Evolutionary conservation across 345 rosid genomes (phyloP), one percentile per base, ranked within the genome.

Genomic region (Nephelium lappaceum): DNA sequence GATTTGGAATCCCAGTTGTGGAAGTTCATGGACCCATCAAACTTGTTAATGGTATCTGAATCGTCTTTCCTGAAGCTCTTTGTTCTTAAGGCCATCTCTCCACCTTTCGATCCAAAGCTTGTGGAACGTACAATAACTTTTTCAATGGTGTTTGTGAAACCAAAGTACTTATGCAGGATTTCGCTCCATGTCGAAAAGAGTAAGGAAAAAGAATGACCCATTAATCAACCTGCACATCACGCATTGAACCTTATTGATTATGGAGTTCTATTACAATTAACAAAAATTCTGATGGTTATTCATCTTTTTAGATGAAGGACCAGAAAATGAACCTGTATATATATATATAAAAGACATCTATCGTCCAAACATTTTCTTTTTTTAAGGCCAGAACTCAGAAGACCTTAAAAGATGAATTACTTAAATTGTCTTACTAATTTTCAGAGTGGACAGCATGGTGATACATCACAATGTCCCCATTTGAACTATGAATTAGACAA

Each of bases 181-280:
- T 84, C 85, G 49, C 63, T 81, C 88, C 91, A 84, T 25, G 83
- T 82, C 16, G 91, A 79, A 27, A 86, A 72, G 69, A 86, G 84
- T 3, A 85, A 38, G 27, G 91, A 86, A 55, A 87, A 77, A 69
- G 88, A 89, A 55, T 85, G 80, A 1, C 93, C 93, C 95, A 91
- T 89, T 38, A 73, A 42, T 43, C 24, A 67, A 67, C 80, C 79
- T 78, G 74, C 60, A 14, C 21, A 68, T 16, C 19, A 72, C 38
- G 73, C 27, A 65, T 14, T 66, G 55, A 61, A 42, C 27, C 9
- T 58, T 12, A 14, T 24, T 11, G 15, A 53, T 53, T 12, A 53
- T 53, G 58, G 5, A 53, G 58, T 16, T 53, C 4, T 45, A 31
- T 31, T 31, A 31, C 36, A 31, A 31, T 31, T 31, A 31, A 31